A percentile compares a stretch with the other conserved stretches of the same genome.
Evolutionary conservation across 129 eudicot species (phyloP).

Genomic region (Artemisia tridentata): DNA sequence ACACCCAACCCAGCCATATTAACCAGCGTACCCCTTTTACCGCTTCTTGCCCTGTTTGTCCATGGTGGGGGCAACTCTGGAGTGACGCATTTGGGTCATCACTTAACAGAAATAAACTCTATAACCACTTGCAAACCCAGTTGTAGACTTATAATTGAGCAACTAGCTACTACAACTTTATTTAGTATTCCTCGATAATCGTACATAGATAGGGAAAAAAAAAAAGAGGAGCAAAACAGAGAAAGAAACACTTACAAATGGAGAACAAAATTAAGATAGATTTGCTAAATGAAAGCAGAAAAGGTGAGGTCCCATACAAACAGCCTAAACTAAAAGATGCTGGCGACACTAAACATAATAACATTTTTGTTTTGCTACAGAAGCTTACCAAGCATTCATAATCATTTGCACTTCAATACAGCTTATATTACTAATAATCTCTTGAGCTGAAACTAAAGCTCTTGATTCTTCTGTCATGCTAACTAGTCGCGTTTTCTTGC

Average conservation of each 20-base stretch:
- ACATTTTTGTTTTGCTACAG: background rate
- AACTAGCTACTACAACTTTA: background rate
- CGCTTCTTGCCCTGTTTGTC: too few relatives aligned
- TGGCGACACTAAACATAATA: background rate
- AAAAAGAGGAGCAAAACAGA: background rate
- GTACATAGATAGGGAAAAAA: too few relatives aligned
- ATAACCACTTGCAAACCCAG: background rate
- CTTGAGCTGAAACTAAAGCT: background rate
- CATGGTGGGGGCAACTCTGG: too few relatives aligned
- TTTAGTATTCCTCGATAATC: too few relatives aligned
- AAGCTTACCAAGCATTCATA: conserved; percentile 1
- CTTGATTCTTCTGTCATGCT: conserved; percentile 12
- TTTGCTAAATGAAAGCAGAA: background rate
- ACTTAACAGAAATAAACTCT: too few relatives aligned
- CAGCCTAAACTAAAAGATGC: conserved; percentile 4
- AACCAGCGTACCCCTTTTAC: too few relatives aligned
- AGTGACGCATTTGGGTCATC: too few relatives aligned
- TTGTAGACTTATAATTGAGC: background rate
- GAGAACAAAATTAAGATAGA: background rate
- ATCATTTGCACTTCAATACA: conserved; percentile 3
- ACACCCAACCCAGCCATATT: too few relatives aligned
- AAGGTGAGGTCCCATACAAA: background rate
- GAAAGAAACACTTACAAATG: background rate
- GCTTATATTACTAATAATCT: background rate
- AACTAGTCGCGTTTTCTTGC: conserved; percentile 29